Evolutionary conservation across 2,329 filamentous ascomycete species (phyloP).

Genomic region (Fusarium virguliforme): DNA sequence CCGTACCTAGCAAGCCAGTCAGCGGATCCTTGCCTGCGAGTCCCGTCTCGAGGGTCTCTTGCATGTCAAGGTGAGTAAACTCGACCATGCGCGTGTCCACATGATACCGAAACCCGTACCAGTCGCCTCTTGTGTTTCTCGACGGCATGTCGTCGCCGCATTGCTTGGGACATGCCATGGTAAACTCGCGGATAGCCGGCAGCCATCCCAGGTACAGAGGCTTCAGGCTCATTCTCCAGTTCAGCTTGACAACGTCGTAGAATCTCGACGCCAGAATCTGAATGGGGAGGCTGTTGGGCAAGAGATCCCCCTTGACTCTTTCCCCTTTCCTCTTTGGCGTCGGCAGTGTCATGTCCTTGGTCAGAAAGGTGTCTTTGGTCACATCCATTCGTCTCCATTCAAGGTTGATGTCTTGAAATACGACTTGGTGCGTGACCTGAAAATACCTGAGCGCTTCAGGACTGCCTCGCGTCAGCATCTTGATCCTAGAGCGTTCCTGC

Average conservation of each 20-base stretch:
- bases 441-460: neutral
- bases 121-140: constrained; percentile 6
- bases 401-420: constrained; percentile 13
- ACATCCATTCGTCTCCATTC: constrained; percentile 19
- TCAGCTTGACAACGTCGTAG: neutral
- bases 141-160: neutral
- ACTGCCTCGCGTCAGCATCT: neutral
- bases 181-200: constrained; percentile 31
- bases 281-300: constrained; percentile 15
- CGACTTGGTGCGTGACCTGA: neutral
- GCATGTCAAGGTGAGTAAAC: constrained; percentile 24
- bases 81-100: constrained; percentile 13
- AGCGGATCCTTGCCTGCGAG: neutral
- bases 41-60: constrained; percentile 23
- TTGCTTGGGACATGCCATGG: constrained; percentile 21
- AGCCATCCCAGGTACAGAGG: constrained; percentile 9
- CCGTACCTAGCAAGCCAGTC: constrained; percentile 5
- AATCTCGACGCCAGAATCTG: constrained; percentile 22
- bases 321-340: neutral
- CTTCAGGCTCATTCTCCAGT: neutral
- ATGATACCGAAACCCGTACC: constrained; percentile 43
- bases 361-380: constrained; percentile 28
- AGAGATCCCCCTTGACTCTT: neutral
- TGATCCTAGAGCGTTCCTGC: neutral
- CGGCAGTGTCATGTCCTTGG: constrained; percentile 25